Base-by-base conservation (phyloP, 2,329 filamentous ascomycete genomes). In the Pestalotiopsis sp. region DNA sequence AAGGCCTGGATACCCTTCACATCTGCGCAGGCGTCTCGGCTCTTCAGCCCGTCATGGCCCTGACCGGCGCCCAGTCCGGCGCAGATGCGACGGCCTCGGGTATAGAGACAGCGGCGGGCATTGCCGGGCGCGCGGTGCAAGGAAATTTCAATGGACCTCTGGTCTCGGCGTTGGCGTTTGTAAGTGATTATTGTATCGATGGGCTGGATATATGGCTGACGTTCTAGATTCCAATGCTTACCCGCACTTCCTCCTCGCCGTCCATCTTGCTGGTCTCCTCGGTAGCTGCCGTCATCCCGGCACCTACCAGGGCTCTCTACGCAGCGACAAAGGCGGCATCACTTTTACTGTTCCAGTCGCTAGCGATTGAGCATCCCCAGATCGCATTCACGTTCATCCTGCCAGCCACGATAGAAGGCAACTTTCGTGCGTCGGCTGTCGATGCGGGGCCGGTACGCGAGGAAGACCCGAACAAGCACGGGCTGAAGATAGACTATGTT, bases 251-350 rank as follows among this genome's bases (percentile, higher is more conserved):
- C 5, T 36, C 70, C 7, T 73, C 72, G 36, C 76, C 76, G 1
- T 73, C 76, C 14, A 73, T 78, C 27, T 66, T 77, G 14, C 69
- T 77, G 0, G 73, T 77, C 9, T 77, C 75, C 3, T 77, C 76
- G 3, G 61, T 77, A 25, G 76, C 76, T 1, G 76, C 77, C 2
- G 65, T 79, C 11, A 68, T 80, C 4, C 76, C 77, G 6, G 77
- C 78, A n/a, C 78, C 77, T 1, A 80, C 78, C 2, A 73, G 78
- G 3, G 78, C 75, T 2, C 71, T 80, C 17, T 80, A 80, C 68
- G 77, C 75, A 7, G 74, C 77, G 3, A 77, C 77, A 17, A 80
- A 80, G 68, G 77, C 77, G 3, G 75, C 78, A 1, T 77, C 77
- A 1, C 71, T 80, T 23, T 72, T 79, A 0, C 70, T 80, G 17